Evolutionary conservation across 495 filamentous ascomycete species (phyloP), one percentile per base, ranked within the genome.

Genomic region (Penicillium lagena): DNA sequence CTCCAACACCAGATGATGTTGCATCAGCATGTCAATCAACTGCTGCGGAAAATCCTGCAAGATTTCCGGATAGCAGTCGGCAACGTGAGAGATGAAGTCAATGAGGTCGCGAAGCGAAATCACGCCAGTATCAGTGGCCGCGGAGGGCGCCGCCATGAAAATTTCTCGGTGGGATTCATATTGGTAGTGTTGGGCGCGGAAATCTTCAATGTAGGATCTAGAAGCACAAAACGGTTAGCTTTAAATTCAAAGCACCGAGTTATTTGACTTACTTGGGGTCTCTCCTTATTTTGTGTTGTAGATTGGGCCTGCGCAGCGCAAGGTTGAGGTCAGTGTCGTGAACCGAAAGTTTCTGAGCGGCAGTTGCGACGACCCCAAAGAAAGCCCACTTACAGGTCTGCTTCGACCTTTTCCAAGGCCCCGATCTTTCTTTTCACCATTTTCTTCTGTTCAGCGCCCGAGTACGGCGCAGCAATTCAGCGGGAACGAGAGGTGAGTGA

Each of bases 381-480:
- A 29, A 37, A 37, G 29, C 30, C 31, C 34, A 67, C 78, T 55
- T 47, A 86, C 77, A 95, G 61, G 62, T 96, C 89, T 28, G 89
- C 90, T 56, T 96, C 90, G 53, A 94, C 82, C 76, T 96, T 96
- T 69, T 96, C 90, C 57, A 95, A 78, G 34, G 90, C 90, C 29
- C 85, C 86, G 33, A 95, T 71, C 69, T 90, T 91, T 64, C 89
- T 78, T 62, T 95, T 95, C 32, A 77, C 80, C 83, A 89, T 90
- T 41, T 56, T 71, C 58, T 50, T 30, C 43, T 12, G 41, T 22
- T 22, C 22, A 22, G 42, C 22, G 12, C 45, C 8, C 31, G 40
- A 50, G 41, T 35, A 14, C 28, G 33, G 29, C 48, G 38, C 33
- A 50, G 46, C 40, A 47, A 47, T 48, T 12, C 32, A 10, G 32